Percentiles rank a stretch among this genome's conserved stretches.
These are phyloP conservation scores for Salvia splendens DNA, from an alignment of 257 asterid genomes.

Conservation along the genomic window DNA sequence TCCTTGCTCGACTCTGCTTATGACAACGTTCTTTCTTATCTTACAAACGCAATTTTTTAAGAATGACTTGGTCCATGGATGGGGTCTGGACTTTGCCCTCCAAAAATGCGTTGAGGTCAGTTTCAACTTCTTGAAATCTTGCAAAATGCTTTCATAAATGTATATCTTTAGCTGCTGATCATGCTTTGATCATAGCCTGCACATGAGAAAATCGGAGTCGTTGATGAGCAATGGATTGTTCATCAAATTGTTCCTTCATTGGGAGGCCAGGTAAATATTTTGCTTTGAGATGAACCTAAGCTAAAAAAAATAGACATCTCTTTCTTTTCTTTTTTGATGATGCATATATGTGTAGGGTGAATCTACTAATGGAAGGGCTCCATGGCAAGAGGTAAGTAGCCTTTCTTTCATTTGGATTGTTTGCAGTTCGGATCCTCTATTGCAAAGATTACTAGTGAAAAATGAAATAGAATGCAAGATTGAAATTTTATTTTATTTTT, in stretches of 20 bases:
- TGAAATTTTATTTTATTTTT: background rate
- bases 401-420: background rate
- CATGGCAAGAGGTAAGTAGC: conserved; percentile 73
- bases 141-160: background rate
- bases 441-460: background rate
- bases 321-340: background rate
- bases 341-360: conserved; percentile 50
- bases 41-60: conserved; percentile 31
- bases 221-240: conserved; percentile 83
- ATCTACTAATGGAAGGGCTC: conserved; percentile 52
- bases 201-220: conserved; percentile 86
- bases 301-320: background rate
- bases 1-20: background rate
- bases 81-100: conserved; percentile 95
- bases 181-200: conserved; percentile 56
- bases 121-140: background rate
- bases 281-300: background rate
- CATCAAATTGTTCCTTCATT: conserved; percentile 84
- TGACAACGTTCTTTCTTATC: background rate
- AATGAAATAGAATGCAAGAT: background rate
- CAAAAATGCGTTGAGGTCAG: conserved; percentile 79
- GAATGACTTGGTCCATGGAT: conserved; percentile 89
- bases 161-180: conserved; percentile 8
- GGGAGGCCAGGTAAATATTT: conserved; percentile 58
- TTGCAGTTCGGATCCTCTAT: background rate